Percentiles rank a stretch among this genome's conserved stretches.
phyloP scores from a whole-genome alignment of 140 eudicot species.

The Bidens hawaiensis region DNA sequence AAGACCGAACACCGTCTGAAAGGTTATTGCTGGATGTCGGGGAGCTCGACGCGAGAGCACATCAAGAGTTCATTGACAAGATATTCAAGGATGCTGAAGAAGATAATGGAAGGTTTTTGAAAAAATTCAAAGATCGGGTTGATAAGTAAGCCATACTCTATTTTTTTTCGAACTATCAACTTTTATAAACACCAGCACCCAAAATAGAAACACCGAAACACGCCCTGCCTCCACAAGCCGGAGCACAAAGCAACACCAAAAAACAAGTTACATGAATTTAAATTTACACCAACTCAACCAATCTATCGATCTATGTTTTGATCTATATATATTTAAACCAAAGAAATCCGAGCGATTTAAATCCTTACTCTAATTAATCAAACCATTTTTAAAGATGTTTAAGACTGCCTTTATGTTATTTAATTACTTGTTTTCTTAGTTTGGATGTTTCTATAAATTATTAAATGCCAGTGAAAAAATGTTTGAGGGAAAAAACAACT shows the following conservation, averaged over 20 bases:
- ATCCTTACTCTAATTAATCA: no score
- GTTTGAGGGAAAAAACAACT: background rate
- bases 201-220: no score
- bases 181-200: no score
- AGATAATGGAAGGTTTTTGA: constrained; percentile 47
- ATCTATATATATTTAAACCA: no score
- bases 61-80: constrained; percentile 37
- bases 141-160: constrained; percentile 28
- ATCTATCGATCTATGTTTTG: no score
- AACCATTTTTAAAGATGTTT: background rate
- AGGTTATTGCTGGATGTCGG: constrained; percentile 24
- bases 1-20: constrained; percentile 2
- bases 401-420: background rate
- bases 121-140: constrained; percentile 36
- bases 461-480: background rate
- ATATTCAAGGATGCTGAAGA: constrained; percentile 46
- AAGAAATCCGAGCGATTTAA: no score
- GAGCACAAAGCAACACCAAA: no score
- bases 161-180: background rate
- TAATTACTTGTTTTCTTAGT: background rate
- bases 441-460: background rate
- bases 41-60: constrained; percentile 33
- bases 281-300: no score
- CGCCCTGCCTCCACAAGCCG: no score
- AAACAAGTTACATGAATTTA: no score